Conservation (phyloP, 2,329 filamentous ascomycete species). For the Fusarium devonianum region DNA sequence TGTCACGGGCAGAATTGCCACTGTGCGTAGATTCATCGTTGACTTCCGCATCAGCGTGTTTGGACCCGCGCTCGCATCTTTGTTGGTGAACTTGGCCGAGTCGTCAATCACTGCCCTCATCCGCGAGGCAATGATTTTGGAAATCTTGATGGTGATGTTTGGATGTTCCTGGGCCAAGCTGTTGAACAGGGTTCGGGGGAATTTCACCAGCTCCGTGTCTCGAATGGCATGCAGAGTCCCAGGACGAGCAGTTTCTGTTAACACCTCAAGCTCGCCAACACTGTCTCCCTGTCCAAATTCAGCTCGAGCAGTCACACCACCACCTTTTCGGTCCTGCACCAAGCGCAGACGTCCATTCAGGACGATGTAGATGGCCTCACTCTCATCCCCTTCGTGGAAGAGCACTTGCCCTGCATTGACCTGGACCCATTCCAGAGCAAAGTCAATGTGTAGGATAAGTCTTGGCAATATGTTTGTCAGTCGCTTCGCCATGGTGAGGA, state of each 20-base stretch:
- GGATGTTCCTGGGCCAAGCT: slow-evolving; percentile 96
- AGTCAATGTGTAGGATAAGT: slow-evolving; percentile 94
- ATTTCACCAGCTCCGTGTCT: slow-evolving; percentile 95
- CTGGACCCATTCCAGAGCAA: slow-evolving; percentile 97
- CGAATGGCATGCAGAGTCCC: slow-evolving; percentile 94
- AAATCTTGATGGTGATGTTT: slow-evolving; percentile 98
- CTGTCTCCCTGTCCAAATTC: slow-evolving; percentile 98
- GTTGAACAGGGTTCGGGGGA: slow-evolving; percentile 95
- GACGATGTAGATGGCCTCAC: slow-evolving; percentile 97
- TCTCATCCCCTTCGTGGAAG: slow-evolving; percentile 92
- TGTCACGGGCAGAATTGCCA: slow-evolving; percentile 90
- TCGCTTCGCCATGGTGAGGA: slow-evolving; percentile 95
- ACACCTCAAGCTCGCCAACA: slow-evolving; percentile 93
- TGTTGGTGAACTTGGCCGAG: slow-evolving; percentile 70
- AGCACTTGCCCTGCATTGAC: slow-evolving; percentile 95
- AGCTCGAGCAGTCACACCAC: slow-evolving; percentile 83
- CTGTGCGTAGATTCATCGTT: slow-evolving; percentile 89
- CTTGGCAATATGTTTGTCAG: slow-evolving; percentile 88
- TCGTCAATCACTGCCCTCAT: slow-evolving; percentile 91
- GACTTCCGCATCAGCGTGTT: slow-evolving; percentile 72
- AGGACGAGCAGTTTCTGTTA: slow-evolving; percentile 91
- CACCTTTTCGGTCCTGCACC: slow-evolving; percentile 81
- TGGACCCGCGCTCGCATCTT: slow-evolving; percentile 67
- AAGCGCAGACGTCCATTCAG: slow-evolving; percentile 89
- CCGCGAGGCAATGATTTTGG: slow-evolving; percentile 94